Conservation (phyloP, 805 yeast genomes). For the Yarrowia sp. region DNA sequence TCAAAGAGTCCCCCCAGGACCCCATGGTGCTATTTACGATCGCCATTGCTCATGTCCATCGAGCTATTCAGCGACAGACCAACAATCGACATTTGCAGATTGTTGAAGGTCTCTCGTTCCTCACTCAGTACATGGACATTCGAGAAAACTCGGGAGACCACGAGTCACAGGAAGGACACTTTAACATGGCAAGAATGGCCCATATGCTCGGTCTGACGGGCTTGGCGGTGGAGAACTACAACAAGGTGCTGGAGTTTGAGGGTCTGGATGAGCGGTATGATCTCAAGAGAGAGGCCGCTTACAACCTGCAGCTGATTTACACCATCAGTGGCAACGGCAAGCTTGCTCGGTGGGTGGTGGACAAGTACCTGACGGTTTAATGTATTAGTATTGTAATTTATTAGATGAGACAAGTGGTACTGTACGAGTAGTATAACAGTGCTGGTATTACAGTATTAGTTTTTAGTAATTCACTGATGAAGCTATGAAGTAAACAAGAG, state of each 20-base stretch:
- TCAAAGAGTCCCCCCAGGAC: constrained; percentile 70
- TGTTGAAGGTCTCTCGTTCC: constrained; percentile 81
- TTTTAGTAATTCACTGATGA: too few species aligned
- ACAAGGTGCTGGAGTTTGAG: constrained; percentile 61
- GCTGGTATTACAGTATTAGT: too few species aligned
- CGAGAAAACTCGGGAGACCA: constrained; percentile 51
- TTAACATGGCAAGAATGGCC: constrained; percentile 83
- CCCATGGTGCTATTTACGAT: constrained; percentile 78
- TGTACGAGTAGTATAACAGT: too few species aligned
- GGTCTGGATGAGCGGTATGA: constrained; percentile 60
- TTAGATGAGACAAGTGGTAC: not conserved
- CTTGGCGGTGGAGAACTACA: constrained; percentile 76
- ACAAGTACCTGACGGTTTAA: constrained; percentile 63
- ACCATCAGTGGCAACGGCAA: constrained; percentile 73
- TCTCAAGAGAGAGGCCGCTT: constrained; percentile 80
- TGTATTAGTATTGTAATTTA: constrained; percentile 1
- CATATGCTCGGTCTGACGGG: constrained; percentile 81
- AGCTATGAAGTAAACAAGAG: too few species aligned
- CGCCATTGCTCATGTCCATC: constrained; percentile 82
- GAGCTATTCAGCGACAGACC: constrained; percentile 90
- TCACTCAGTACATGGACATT: constrained; percentile 71
- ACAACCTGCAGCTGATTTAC: constrained; percentile 79
- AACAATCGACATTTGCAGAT: constrained; percentile 85
- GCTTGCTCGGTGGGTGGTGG: constrained; percentile 69
- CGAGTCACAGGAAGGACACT: constrained; percentile 78